Evolutionary conservation across 768 basidiomycete species (phyloP).

Genomic region (Boletus huronensis): DNA sequence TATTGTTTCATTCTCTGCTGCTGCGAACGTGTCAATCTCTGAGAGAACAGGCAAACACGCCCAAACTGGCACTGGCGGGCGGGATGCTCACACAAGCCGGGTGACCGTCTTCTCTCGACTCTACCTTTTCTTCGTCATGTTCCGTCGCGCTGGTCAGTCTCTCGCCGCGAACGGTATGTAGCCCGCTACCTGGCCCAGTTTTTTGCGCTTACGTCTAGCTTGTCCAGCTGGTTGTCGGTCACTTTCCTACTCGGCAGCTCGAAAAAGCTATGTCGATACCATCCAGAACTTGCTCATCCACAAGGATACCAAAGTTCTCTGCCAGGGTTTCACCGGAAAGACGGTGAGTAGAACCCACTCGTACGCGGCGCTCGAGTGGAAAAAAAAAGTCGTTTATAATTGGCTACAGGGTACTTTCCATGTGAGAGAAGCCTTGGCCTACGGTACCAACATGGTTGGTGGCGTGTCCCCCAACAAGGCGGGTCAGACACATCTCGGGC

Average conservation of each 20-base stretch:
- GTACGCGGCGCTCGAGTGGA: not conserved
- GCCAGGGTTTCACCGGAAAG: constrained; percentile 96
- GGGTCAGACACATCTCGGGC: constrained; percentile 89
- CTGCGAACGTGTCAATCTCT: not conserved
- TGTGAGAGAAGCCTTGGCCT: constrained; percentile 86
- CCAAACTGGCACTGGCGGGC: constrained; percentile 23
- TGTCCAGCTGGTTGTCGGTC: constrained; percentile 63
- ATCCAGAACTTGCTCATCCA: constrained; percentile 89
- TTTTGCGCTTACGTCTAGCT: not conserved
- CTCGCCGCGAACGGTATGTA: constrained; percentile 49
- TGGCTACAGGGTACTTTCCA: constrained; percentile 87
- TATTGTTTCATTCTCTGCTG: constrained; percentile 1
- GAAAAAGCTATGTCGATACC: constrained; percentile 82
- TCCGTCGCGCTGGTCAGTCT: constrained; percentile 59
- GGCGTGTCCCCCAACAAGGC: constrained; percentile 97
- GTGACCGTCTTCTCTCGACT: constrained; percentile 13
- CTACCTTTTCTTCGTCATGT: constrained; percentile 36
- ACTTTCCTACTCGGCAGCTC: constrained; percentile 74
- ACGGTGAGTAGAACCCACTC: constrained; percentile 51
- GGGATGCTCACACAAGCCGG: constrained; percentile 15
- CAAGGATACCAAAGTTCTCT: constrained; percentile 89
- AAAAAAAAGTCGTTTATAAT: constrained; percentile 4
- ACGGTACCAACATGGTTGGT: constrained; percentile 96
- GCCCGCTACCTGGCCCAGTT: not conserved
- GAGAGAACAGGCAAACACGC: constrained; percentile 23